Percentiles rank a stretch among this genome's conserved stretches.
These are phyloP conservation scores for Aspergillus spinulosporus DNA, from an alignment of 2,329 filamentous ascomycete genomes.

Conservation along the genomic window DNA sequence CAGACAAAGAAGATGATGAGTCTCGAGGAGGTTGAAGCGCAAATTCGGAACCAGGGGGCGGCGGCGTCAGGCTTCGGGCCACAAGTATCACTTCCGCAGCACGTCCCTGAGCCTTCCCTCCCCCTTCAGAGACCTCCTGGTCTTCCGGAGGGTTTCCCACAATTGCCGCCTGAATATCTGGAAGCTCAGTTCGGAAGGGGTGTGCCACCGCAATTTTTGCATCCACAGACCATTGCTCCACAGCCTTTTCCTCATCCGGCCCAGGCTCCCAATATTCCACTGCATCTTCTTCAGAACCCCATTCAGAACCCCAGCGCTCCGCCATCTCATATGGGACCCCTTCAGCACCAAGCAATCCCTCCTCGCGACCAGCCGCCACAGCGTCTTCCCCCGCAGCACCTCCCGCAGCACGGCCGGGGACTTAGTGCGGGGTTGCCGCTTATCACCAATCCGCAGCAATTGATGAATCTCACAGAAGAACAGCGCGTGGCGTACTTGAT, in stretches of 20 bases:
- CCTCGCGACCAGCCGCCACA: slow-evolving; percentile 39
- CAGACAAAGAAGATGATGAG: slow-evolving; percentile 81
- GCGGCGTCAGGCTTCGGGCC: slow-evolving; percentile 26
- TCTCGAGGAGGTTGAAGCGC: slow-evolving; percentile 92
- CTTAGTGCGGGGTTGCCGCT: slow-evolving; percentile 48
- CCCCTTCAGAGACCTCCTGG: slow-evolving; percentile 32
- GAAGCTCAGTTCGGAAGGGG: slow-evolving; percentile 43
- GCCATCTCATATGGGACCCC: slow-evolving; percentile 45
- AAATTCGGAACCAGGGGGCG: slow-evolving; percentile 70
- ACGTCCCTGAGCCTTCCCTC: slow-evolving; percentile 30
- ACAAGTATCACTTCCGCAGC: slow-evolving; percentile 31
- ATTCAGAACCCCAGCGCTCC: slow-evolving; percentile 62
- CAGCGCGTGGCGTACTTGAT: slow-evolving; percentile 81
- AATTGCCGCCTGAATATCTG: slow-evolving; percentile 50
- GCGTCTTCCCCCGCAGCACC: slow-evolving; percentile 36
- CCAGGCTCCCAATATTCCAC: slow-evolving; percentile 55
- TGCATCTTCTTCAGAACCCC: slow-evolving; percentile 73
- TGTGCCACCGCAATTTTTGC: slow-evolving; percentile 37
- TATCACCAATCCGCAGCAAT: slow-evolving; percentile 69
- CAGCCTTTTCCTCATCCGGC: slow-evolving; percentile 47
- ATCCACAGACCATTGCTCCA: slow-evolving; percentile 41
- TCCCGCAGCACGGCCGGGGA: slow-evolving; percentile 35
- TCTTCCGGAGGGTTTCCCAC: slow-evolving; percentile 34
- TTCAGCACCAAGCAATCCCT: slow-evolving; percentile 38
- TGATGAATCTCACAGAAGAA: slow-evolving; percentile 76